Base-by-base conservation (phyloP, 2,329 filamentous ascomycete species). In the Macrophomina tecta region DNA sequence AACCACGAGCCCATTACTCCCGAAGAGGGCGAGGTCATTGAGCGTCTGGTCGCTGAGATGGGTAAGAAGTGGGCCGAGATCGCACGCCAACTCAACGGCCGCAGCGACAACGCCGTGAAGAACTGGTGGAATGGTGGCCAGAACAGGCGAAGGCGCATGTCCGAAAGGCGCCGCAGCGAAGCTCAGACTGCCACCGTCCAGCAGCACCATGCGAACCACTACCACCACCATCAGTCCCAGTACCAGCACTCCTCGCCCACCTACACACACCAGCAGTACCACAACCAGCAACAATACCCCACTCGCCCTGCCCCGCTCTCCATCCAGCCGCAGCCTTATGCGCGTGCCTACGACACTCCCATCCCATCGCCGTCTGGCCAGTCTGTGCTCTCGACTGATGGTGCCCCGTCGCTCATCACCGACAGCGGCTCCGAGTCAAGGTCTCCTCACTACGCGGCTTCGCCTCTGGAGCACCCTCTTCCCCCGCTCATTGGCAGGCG, bases 111-210 rank as follows among this genome's bases (percentile, higher is more conserved):
- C 75, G 91, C 92, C 34, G 92, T 97, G 70, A 97, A 97, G 87
- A 97, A 97, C 79, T 97, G 93, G 93, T 97, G 92, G 92, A 97
- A 97, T 76, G 93, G 94, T 60, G 92, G 90, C 76, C 91, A 94
- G 85, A 97, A 97, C 81, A 88, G 93, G 74, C 86, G 90, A 73
- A 80, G 81, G 74, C 79, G 82, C 69, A 78, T 77, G 64, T 75
- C 75, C 38, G 76, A 78, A n/a, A 74, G 73, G 23, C 58, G 66
- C n/a, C 51, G 66, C 49, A 64, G 66, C 49, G 52, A 69, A 64
- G 52, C 68, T 67, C 49, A 70, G 68, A 56, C 70, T 52, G 53
- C 69, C 64, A 40, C 68, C 48, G 42, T 69, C 46, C 63, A 68
- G 63, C 70, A 71, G 61, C 70, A 73, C 48, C 68, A 68, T 64